phyloP scores from a whole-genome alignment of 169 alveolate genomes.

The Babesia sp. region DNA sequence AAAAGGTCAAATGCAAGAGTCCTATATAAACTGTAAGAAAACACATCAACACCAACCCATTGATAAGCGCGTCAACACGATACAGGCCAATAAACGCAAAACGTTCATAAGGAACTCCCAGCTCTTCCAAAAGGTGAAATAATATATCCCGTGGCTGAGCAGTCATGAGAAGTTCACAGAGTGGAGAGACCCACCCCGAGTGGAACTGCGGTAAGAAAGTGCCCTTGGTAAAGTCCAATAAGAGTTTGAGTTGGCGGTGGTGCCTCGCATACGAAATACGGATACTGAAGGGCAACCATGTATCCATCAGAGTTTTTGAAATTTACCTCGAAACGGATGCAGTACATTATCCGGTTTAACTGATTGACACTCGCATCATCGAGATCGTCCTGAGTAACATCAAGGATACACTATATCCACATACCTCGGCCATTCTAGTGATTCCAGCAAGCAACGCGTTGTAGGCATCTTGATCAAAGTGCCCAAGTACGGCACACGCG shows the following conservation, averaged over 20 bases:
- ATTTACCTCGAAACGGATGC: conserved; percentile 46
- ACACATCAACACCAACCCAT: conserved; percentile 5
- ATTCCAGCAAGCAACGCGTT: neutral
- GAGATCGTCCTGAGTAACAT: conserved; percentile 24
- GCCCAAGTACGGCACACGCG: conserved; percentile 50
- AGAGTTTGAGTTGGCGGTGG: conserved; percentile 17
- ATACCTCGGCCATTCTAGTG: conserved; percentile 8
- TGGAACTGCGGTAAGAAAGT: conserved; percentile 13
- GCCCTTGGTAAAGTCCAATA: conserved; percentile 55
- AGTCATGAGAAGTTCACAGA: neutral
- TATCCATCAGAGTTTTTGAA: too few relatives aligned
- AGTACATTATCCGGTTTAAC: conserved; percentile 59
- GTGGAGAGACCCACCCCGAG: neutral
- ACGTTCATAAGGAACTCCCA: neutral
- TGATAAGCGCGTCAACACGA: conserved; percentile 32
- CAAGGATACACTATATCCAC: neutral
- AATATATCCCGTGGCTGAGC: conserved; percentile 4
- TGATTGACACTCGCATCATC: conserved; percentile 36
- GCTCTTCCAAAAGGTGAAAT: conserved; percentile 30
- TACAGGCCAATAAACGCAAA: conserved; percentile 26
- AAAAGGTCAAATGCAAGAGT: conserved; percentile 30
- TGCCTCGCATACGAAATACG: conserved; percentile 5
- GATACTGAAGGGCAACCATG: conserved; percentile 26
- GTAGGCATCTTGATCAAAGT: conserved; percentile 27
- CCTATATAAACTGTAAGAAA: neutral